A percentile compares a stretch with the other conserved stretches of the same genome.
Conservation (phyloP, 2,329 filamentous ascomycete genomes). For the Fusarium brevicatenulatum region DNA sequence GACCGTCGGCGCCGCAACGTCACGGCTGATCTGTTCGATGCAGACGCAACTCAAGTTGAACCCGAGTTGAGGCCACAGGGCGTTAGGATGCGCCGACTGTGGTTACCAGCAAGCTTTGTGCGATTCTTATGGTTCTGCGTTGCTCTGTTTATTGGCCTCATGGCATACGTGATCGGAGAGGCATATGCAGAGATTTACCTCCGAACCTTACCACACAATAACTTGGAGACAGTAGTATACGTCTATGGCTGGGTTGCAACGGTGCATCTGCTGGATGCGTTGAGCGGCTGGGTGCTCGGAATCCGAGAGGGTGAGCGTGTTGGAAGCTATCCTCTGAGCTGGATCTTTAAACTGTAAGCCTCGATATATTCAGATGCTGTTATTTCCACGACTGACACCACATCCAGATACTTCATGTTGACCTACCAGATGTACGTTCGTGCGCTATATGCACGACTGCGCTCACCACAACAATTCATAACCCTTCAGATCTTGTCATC, state of each 20-base stretch:
- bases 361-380: background rate
- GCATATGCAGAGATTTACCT: slow-evolving; percentile 76
- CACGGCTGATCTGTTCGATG: slow-evolving; percentile 51
- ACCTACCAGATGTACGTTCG: slow-evolving; percentile 79
- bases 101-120: slow-evolving; percentile 74
- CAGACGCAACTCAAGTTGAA: slow-evolving; percentile 46
- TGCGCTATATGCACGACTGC: slow-evolving; percentile 73
- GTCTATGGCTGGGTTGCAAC: slow-evolving; percentile 77
- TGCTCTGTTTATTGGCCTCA: slow-evolving; percentile 68
- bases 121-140: slow-evolving; percentile 76
- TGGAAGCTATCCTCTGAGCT: slow-evolving; percentile 75
- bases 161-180: slow-evolving; percentile 75
- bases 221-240: slow-evolving; percentile 73
- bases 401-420: slow-evolving; percentile 67
- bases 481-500: slow-evolving; percentile 73
- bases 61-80: slow-evolving; percentile 42
- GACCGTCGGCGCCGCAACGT: slow-evolving; percentile 55
- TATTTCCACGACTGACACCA: slow-evolving; percentile 21
- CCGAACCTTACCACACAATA: slow-evolving; percentile 72
- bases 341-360: slow-evolving; percentile 74
- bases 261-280: slow-evolving; percentile 70
- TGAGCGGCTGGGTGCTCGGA: slow-evolving; percentile 74
- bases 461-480: slow-evolving; percentile 72
- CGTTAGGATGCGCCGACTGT: slow-evolving; percentile 60
- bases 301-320: slow-evolving; percentile 73